Evolutionary conservation across 768 basidiomycete genomes (phyloP), one percentile per base, ranked within the genome.

Genomic region (Daedalea quercina): DNA sequence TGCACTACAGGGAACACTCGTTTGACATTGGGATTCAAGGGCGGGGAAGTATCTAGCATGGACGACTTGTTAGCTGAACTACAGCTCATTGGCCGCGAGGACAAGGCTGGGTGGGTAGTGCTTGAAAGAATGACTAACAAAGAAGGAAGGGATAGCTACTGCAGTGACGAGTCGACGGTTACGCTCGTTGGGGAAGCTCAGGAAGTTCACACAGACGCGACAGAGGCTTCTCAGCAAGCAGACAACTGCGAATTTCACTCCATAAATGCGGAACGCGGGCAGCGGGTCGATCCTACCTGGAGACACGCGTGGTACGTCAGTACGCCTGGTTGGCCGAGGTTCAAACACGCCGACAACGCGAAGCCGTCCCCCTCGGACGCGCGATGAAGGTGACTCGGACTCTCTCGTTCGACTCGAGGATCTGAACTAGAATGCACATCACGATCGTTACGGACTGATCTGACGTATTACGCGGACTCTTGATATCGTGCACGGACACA

Each of bases 261-360:
- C n/a, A 22, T 7, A 45, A 9, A 45, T 7, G 44, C 15, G 41
- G 41, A 8, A 23, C 8, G 17, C 44, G n/a, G 35, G 7, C 41
- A 44, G 15, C 13, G 17, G 4, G 46, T n/a, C 24, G 19, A 55
- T 28, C 58, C 58, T 25, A 51, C 42, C 8, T 54, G 58, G 58
- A 53, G 58, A 17, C 55, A 59, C 26, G 58, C 58, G 7, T 54
- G 56, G 50, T 59, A 59, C 44, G 25, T 57, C 50, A 57, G 54
- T 47, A 17, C 58, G 15, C 25, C 50, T 22, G 53, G 56, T 13
- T 59, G 58, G 58, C 58, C 58, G 8, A 31, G 15, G 3, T 20
- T 42, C 28, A 7, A 19, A 19, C 8, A 9, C 17, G 8, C 23
- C 9, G 42, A 44, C 8, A 19, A 49, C 13, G 3, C n/a, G 48